Base-by-base conservation (phyloP, 805 yeast species). In the Kodamaea sagamina region DNA sequence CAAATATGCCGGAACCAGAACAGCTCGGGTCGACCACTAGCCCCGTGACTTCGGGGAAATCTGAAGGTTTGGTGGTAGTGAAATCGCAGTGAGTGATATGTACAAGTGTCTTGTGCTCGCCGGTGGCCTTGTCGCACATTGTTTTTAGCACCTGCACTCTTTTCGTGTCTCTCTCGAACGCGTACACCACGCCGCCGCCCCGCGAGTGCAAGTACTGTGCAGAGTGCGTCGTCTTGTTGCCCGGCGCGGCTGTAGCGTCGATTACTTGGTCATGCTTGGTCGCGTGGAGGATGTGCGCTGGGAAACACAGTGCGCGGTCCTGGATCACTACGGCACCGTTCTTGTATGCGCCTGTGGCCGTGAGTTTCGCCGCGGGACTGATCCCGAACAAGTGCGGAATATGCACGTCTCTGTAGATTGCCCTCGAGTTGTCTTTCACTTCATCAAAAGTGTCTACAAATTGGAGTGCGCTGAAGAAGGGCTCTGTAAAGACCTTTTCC, bases 231-330 rank as follows among this genome's bases (percentile, higher is more conserved):
- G 99, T 93, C 61, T 93, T 95, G 63, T 93, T 93, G 4, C 99
- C 99, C 4, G 99, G 99, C 0, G 99, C 99, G 2, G 98, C 90
- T 67, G 97, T 90, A 1, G 97, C 85, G 65, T 93, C 99, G 35
- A 93, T 86, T 8, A 89, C 80, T 17, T 72, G 63, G 46, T 77
- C 83, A 35, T 82, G 84, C 0, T 59, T 43, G 0, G 65, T 67
- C 29, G 52, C 47, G 48, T 78, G 72, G 37, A 93, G 65, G 19
- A 93, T 89, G 47, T 79, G 81, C 0, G 95, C 97, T 0, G 99
- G 99, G 58, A 93, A 89, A 61, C 99, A 93, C 1, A 97, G 89
- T 0, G 98, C 97, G 40, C 99, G 72, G 59, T 93, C 99, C 65
- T 93, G 99, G 47, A 93, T 87, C 42, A 93, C 90, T 11, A 92